Conservation (phyloP, 1,139 yeast species). For the Suhomyces panamericanus region DNA sequence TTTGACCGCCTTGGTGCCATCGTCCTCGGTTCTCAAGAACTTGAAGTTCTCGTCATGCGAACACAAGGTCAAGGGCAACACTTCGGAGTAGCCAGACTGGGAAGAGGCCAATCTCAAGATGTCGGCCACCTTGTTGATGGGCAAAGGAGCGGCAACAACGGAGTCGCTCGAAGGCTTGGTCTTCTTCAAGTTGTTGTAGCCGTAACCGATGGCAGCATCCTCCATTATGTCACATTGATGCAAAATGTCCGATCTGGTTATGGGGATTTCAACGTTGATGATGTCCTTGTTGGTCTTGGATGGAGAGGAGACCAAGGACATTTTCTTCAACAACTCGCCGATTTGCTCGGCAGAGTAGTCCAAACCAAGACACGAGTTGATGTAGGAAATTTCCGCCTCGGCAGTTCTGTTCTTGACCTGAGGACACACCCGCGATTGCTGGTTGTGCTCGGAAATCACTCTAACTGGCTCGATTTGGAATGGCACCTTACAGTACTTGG, state of each 20-base stretch:
- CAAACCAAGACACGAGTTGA: constrained; percentile 90
- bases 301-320: constrained; percentile 73
- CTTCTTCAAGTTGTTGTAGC: constrained; percentile 83
- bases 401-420: constrained; percentile 64
- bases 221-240: constrained; percentile 99
- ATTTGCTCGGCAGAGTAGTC: constrained; percentile 69
- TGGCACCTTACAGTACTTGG: constrained; percentile 76
- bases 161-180: constrained; percentile 80
- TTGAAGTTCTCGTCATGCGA: constrained; percentile 96
- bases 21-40: constrained; percentile 75
- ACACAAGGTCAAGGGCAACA: constrained; percentile 90
- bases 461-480: constrained; percentile 87
- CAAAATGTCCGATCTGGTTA: constrained; percentile 91
- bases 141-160: constrained; percentile 83
- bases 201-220: constrained; percentile 96
- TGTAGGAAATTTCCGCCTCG: constrained; percentile 78
- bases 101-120: constrained; percentile 89
- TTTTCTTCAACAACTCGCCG: constrained; percentile 64
- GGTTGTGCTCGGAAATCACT: constrained; percentile 80
- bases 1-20: constrained; percentile 75
- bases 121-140: constrained; percentile 87
- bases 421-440: constrained; percentile 77
- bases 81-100: constrained; percentile 95
- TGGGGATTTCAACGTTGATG: constrained; percentile 76
- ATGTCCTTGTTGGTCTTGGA: constrained; percentile 49